Base-by-base conservation (phyloP, 345 rosid genomes). In the Citrus cavaleriei region DNA sequence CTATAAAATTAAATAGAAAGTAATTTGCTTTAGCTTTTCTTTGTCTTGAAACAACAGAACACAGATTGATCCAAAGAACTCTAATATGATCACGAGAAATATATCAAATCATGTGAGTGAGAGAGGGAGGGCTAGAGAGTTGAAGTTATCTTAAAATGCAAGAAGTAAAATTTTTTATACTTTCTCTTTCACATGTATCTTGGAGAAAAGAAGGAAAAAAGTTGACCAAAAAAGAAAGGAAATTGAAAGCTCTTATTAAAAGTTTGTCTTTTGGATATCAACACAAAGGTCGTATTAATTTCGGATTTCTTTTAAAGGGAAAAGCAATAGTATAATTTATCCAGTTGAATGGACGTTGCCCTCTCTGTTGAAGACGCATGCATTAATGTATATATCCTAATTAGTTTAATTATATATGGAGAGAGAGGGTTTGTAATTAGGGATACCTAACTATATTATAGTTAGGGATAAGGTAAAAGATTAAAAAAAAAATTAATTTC, bases 151-250 rank as follows among this genome's bases (percentile, higher is more conserved):
- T 3, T 61, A 71, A 10, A 13, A 54, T 19, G 6, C 35, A 65
- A 63, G 32, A 55, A 78, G 51, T 46, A 27, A 21, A 68, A 19
- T 8, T 2, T 25, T 61, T 7, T 16, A 49, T 21, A 37, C 62
- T 42, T 55, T 40, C 28, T 70, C 27, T 57, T 82, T 82, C 85
- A 82, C 85, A 75, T 27, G 77, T 68, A 65, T 82, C 79, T 58
- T 38, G 79, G 21, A 40, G 22, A 70, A 75, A 76, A 66, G 74
- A 72, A 37, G 7, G 21, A 58, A 24, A 10, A 19, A 40, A 81
- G 77, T 24, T 13, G 54, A 46, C 51, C 51, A 3, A 13, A 13
- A 46, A 46, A 13, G 51, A 46, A 46, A 46, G 16, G 51, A 46
- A 12, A 46, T 46, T 46, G 51, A 46, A 46, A 46, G 51, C 58